Conservation (phyloP, 371 early-diverging fungal species). For the Mortierella sp. region DNA sequence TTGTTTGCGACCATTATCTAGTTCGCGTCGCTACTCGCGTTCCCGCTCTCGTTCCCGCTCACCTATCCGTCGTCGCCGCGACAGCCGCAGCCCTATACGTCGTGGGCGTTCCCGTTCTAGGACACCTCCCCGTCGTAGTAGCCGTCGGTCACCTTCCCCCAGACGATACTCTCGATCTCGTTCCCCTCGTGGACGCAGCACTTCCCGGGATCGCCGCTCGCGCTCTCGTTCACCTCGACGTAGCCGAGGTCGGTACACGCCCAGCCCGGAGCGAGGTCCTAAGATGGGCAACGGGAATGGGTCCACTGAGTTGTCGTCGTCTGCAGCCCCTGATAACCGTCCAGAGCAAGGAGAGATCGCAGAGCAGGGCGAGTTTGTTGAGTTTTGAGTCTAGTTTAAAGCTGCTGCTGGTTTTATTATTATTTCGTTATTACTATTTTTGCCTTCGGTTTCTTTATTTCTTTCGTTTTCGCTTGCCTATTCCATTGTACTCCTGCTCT, state of each 20-base stretch:
- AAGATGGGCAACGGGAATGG: conserved; percentile 8
- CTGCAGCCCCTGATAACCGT: not conserved
- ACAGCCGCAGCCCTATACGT: conserved; percentile 36
- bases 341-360: conserved; percentile 19
- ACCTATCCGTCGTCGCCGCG: conserved; percentile 30
- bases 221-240: conserved; percentile 23
- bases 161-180: conserved; percentile 27
- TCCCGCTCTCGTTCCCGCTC: conserved; percentile 40
- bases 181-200: conserved; percentile 24
- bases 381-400: not conserved
- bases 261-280: conserved; percentile 16
- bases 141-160: conserved; percentile 41
- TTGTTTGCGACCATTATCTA: conserved; percentile 2
- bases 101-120: conserved; percentile 43
- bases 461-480: too few species aligned
- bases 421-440: not conserved
- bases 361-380: conserved; percentile 10
- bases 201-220: conserved; percentile 12
- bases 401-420: not conserved
- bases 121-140: conserved; percentile 38
- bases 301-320: not conserved
- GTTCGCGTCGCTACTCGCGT: conserved; percentile 44
- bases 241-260: conserved; percentile 4
- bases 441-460: too few species aligned
- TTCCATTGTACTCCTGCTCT: too few species aligned